phyloP scores from a whole-genome alignment of 805 yeast species.

The Gaillardinia entomophila region DNA sequence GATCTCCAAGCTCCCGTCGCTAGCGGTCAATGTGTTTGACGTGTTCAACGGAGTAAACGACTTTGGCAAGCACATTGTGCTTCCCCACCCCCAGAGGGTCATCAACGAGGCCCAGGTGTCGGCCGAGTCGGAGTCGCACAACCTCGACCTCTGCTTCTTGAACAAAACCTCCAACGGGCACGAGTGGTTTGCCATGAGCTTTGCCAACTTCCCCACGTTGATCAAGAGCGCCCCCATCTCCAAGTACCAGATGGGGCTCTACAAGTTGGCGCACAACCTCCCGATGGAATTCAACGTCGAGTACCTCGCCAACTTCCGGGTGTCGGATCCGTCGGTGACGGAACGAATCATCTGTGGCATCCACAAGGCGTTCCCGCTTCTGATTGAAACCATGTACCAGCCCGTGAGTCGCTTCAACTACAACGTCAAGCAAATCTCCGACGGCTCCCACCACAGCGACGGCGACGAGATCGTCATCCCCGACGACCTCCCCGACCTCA shows the following conservation, averaged over 20 bases:
- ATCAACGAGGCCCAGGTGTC: conserved; percentile 24
- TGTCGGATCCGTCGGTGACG: conserved; percentile 5
- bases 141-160: conserved; percentile 47
- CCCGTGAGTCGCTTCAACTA: conserved; percentile 26
- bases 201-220: conserved; percentile 68
- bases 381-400: conserved; percentile 26
- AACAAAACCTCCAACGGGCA: conserved; percentile 61
- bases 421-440: conserved; percentile 18
- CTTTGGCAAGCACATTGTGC: conserved; percentile 37
- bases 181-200: conserved; percentile 84
- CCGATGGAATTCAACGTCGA: conserved; percentile 10
- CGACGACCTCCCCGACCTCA: conserved; percentile 19
- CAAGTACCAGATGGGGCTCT: conserved; percentile 43
- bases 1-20: conserved; percentile 68
- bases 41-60: conserved; percentile 35
- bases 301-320: conserved; percentile 3
- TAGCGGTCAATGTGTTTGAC: conserved; percentile 77
- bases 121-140: conserved; percentile 10
- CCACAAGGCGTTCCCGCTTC: conserved; percentile 25
- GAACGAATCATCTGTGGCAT: conserved; percentile 29
- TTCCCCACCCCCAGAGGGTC: conserved; percentile 64
- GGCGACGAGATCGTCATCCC: not conserved
- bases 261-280: conserved; percentile 15
- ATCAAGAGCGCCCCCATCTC: conserved; percentile 78
- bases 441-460: conserved; percentile 4